Base-by-base conservation (phyloP, 1,139 yeast genomes). In the Blastobotrys capitulatus region DNA sequence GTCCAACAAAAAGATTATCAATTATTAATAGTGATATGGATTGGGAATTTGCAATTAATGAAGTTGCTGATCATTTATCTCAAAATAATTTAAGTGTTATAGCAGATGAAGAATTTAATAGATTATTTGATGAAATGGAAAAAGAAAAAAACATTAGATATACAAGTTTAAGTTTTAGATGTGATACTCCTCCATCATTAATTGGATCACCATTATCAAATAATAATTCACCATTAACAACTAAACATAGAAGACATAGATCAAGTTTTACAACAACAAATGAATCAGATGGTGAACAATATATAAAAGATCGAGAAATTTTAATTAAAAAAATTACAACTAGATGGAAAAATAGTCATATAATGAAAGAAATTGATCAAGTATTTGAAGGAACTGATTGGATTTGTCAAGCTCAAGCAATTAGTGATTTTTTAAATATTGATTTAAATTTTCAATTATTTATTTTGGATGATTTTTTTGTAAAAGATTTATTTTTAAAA, bases 341-440 rank as follows among this genome's bases (percentile, higher is more conserved):
- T 10, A 29, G 19, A 27, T 44, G 48, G 48, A 10, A 16, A 16
- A 32, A 35, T 1, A 48, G 31, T 4, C 44, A 51, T 9, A 16
- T 42, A 25, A 46, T 57, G 40, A 32, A 51, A 19, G 47, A 54
- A 39, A 46, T 54, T 10, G 52, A 52, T 15, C 40, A 49, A 19
- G 42, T 59, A 1, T 45, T 59, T 10, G 44, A 48, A 1, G 38
- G 40, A 15, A 50, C 60, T 1, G 44, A 50, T 9, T 32, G 51
- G 12, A 49, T 63, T 31, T 53, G 54, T 45, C 51, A 54, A 18
- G 62, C 63, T 1, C 65, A 62, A 49, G 46, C 50, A 4, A 31
- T 57, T 46, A 46, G 54, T 29, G 51, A 52, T 27, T 46, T 46
- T 18, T 44, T 54, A 27, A 54, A 48, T 15, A 46, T 49, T n/a